Base-by-base conservation (phyloP, 805 yeast species). In the Candida montana region DNA sequence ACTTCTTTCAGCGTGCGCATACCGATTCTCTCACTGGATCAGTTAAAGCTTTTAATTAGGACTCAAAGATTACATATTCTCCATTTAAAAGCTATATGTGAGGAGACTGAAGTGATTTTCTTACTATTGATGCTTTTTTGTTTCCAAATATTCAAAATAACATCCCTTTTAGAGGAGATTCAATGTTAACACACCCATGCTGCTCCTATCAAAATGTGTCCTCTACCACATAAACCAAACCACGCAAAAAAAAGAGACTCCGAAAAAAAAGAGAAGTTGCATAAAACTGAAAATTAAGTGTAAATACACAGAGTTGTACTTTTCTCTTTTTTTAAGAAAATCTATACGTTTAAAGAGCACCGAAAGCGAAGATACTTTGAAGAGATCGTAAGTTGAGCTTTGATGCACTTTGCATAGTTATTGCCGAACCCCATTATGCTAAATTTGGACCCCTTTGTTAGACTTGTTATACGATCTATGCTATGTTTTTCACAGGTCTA, bases 171-270 rank as follows among this genome's bases (percentile, higher is more conserved):
- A n/a, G n/a, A n/a, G n/a, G n/a, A n/a, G n/a, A n/a, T n/a, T n/a
- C n/a, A n/a, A n/a, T n/a, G n/a, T n/a, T n/a, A n/a, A n/a, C n/a
- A n/a, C n/a, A 20, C 7, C 8, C 18, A 34, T 31, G 31, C 24
- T 35, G 16, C 33, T 7, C 21, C 3, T 24, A 29, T 24, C 35
- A n/a, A 4, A 13, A 21, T 34, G 42, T 15, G 35, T 28, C 33
- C 19, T 33, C 11, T 16, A 34, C 35, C 45, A 23, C 10, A 10
- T 37, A 11, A 9, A 3, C 10, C 3, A 12, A 10, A 28, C 33
- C 41, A 41, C 41, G 45, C 41, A 39, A 30, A 41, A 41, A 31
- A 41, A 41, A 41, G 37, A 23, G 45, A 41, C 45, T 41, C 45
- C 28, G 40, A 32, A 41, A 39, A 42, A 39, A 39, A 42, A 34